Base-by-base conservation (phyloP, 257 asterid genomes). In the Capsicum pubescens region DNA sequence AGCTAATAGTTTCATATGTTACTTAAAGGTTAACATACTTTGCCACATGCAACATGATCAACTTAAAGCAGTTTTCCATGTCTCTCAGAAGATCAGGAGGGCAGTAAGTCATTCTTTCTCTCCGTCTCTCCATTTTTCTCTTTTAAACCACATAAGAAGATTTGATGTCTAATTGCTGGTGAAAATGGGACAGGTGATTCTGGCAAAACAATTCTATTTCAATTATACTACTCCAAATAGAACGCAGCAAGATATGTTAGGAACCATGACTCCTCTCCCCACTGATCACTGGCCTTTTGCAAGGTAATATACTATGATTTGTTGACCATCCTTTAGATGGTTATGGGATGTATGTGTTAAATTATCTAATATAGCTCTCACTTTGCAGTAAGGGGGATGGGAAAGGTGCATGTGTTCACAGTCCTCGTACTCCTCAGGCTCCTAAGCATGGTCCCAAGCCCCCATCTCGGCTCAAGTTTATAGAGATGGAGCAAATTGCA, bases 1-100 rank as follows among this genome's bases (percentile, higher is more conserved):
- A 32, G 52, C 85, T 87, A 74, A 88, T 59, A 66, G 5, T 17
- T 17, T 14, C 13, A 13, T 80, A 4, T 86, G 84, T 55, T 83
- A n/a, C 21, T 84, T 19, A 19, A 59, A 94, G 99, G 97, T 94
- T 8, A 95, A 95, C 87, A 87, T 96, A 80, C 90, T 96, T 78
- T 96, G 99, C 90, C 96, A 94, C 90, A 92, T 96, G 83, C 97
- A 94, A 91, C 99, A 96, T 66, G 99, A 96, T 87, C 98, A 96
- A 64, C 98, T 96, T 50, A 88, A 90, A 89, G 91, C 98, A 44
- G 97, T 92, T 88, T 96, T 96, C 90, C 98, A 96, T 58, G 99
- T 94, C 87, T 96, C 99, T 39, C 92, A 89, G 89, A 96, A 92
- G 87, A 86, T 95, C 58, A 89, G 99, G 87, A 97, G 92, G 87